Evolutionary conservation across 2,329 filamentous ascomycete genomes (phyloP).

Genomic region (Neonectria faginata): DNA sequence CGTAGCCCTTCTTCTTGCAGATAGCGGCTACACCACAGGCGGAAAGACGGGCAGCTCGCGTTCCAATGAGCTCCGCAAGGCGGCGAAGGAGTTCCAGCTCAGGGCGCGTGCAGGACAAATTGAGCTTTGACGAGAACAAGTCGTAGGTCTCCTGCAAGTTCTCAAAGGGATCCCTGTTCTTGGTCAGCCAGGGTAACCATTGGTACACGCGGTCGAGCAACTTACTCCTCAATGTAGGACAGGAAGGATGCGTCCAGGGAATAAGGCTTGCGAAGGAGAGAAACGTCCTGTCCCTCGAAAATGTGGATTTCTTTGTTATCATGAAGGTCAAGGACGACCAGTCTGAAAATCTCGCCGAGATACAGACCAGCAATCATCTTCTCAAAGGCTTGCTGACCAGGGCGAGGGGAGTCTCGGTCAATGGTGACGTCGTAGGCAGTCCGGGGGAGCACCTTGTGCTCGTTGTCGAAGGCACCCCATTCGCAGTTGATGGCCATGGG

Average conservation of each 20-base stretch:
- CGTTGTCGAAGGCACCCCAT: constrained; percentile 96
- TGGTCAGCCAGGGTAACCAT: constrained; percentile 30
- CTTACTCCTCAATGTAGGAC: constrained; percentile 88
- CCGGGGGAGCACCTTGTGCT: constrained; percentile 85
- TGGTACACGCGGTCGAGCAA: constrained; percentile 31
- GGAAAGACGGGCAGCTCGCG: constrained; percentile 90
- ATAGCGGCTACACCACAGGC: constrained; percentile 96
- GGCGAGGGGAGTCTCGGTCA: constrained; percentile 90
- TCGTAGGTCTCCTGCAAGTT: constrained; percentile 91
- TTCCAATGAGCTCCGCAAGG: constrained; percentile 93
- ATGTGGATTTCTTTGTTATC: constrained; percentile 80
- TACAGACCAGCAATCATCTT: constrained; percentile 98
- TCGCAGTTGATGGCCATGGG: constrained; percentile 98
- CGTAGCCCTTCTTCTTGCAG: constrained; percentile 93
- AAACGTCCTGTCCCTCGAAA: constrained; percentile 86
- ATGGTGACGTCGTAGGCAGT: constrained; percentile 89
- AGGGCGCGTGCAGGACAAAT: constrained; percentile 75
- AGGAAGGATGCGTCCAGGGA: constrained; percentile 93
- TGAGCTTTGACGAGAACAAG: constrained; percentile 81
- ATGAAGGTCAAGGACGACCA: constrained; percentile 86
- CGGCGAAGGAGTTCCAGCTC: constrained; percentile 92
- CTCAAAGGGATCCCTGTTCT: constrained; percentile 85
- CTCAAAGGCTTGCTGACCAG: constrained; percentile 94
- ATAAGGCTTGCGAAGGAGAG: constrained; percentile 86
- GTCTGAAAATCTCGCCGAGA: constrained; percentile 92